Base-by-base conservation (phyloP, 2,329 filamentous ascomycete species). In the Zopfia rhizophila region DNA sequence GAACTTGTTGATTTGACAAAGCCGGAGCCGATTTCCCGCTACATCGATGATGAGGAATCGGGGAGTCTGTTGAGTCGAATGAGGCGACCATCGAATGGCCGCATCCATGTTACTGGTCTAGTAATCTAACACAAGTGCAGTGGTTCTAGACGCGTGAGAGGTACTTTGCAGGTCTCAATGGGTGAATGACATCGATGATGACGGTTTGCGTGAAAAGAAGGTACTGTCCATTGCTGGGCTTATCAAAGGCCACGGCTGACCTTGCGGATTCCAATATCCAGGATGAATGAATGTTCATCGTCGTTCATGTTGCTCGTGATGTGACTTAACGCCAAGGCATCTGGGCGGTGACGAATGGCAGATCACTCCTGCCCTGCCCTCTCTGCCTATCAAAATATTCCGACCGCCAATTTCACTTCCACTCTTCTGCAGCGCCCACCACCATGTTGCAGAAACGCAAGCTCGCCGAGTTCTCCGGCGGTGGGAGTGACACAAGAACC, bases 41-140 rank as follows among this genome's bases (percentile, higher is more conserved):
- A 86, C 81, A 64, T 87, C 84, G 49, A 85, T 82, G 36, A 83
- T 76, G 40, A 87, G 73, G 66, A 87, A 87, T 30, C 81, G 79
- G 50, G 82, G 80, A 70, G 56, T 75, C 63, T 57, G 72, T 63
- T 53, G 58, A 2, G 76, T 78, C 32, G 83, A 82, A 60, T 80
- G 81, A 38, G 81, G 80, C 51, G 83, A 86, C 82, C 83, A 87
- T 61, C 84, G 78, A 53, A 87, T 82, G 31, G 84, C 83, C 22
- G 82, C 78, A 68, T 83, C 81, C 81, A 84, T 84, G 38, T 56
- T 69, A 53, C 50, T 55, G 46, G 40, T 38, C 35, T 33, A 43
- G 39, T 39, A 48, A 28, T 14, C 25, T 33, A 29, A 16, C 14
- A 32, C 22, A 24, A n/a, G 32, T 5, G 24, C 12, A 10, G 45